phyloP scores from a whole-genome alignment of 192 early-diverging fungal genomes.

The Umbelopsis sp. region DNA sequence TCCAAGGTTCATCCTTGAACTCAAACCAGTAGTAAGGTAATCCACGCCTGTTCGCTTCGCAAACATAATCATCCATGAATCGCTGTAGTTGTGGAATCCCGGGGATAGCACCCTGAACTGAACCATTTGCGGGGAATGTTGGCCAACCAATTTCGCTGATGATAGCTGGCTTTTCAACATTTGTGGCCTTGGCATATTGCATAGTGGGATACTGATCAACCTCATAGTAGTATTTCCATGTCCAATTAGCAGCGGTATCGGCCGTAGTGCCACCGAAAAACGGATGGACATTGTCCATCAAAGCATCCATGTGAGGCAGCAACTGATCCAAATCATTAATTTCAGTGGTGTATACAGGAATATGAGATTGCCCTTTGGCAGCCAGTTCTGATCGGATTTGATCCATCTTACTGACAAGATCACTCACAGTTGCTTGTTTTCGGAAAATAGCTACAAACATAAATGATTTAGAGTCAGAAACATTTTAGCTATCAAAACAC shows the following conservation, averaged over 20 bases:
- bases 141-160: constrained; percentile 52
- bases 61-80: constrained; percentile 37
- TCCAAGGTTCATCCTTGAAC: constrained; percentile 52
- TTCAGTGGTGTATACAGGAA: constrained; percentile 44
- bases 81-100: constrained; percentile 35
- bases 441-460: constrained; percentile 39
- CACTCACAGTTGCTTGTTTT: constrained; percentile 23
- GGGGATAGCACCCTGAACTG: constrained; percentile 26
- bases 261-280: constrained; percentile 44
- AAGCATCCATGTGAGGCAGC: constrained; percentile 32
- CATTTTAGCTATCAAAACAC: not conserved
- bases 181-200: not conserved
- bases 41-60: constrained; percentile 29
- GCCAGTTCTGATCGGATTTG: not conserved
- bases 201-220: constrained; percentile 9
- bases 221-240: constrained; percentile 38
- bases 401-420: constrained; percentile 6
- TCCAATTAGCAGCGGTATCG: constrained; percentile 39
- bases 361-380: constrained; percentile 28
- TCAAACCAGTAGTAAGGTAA: constrained; percentile 48
- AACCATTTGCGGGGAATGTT: constrained; percentile 27
- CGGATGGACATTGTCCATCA: constrained; percentile 45
- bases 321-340: constrained; percentile 29
- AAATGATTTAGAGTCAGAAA: not conserved
- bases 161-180: constrained; percentile 18